phyloP scores from a whole-genome alignment of 148 eudicot species.

The Pouteria glomerata region DNA sequence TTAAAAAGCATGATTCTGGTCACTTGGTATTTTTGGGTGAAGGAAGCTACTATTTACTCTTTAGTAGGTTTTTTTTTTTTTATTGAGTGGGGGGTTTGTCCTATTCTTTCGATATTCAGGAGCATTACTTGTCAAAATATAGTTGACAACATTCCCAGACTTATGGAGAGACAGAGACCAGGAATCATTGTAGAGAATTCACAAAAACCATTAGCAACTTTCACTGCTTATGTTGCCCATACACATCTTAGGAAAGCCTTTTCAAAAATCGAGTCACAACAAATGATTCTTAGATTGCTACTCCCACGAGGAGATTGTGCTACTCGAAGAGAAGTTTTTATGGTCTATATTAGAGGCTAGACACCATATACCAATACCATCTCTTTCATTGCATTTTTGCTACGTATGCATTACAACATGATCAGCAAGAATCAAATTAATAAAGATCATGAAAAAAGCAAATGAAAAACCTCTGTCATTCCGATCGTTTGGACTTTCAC shows the following conservation, averaged over 20 bases:
- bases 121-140: background rate
- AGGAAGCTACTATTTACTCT: no score
- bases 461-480: conserved; percentile 83
- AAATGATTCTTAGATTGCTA: background rate
- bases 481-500: conserved; percentile 94
- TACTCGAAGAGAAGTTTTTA: background rate
- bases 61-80: no score
- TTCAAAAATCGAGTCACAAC: background rate
- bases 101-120: no score
- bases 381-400: background rate
- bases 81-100: no score
- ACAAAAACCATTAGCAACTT: background rate
- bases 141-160: background rate
- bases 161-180: background rate
- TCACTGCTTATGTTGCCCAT: background rate
- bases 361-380: background rate
- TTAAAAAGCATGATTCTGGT: no score
- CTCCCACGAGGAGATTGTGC: background rate
- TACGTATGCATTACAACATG: background rate
- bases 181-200: background rate
- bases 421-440: background rate
- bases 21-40: no score
- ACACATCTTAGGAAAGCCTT: background rate
- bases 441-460: conserved; percentile 5
- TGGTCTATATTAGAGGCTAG: background rate